Base-by-base conservation (phyloP, 2,329 filamentous ascomycete genomes). In the Grosmannia serpens region DNA sequence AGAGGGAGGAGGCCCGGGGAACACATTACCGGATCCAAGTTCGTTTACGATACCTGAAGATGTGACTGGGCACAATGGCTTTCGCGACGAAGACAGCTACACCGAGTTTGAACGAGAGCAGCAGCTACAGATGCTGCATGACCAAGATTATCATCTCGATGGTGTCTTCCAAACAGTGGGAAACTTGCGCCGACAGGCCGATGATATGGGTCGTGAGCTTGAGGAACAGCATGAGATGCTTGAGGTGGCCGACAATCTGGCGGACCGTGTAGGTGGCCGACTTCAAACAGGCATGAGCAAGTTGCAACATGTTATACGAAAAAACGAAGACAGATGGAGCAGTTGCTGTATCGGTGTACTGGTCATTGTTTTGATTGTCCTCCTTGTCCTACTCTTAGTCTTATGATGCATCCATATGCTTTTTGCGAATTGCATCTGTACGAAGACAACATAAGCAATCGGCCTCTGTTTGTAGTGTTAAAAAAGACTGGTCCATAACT, bases 161-260 rank as follows among this genome's bases (percentile, higher is more conserved):
- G 89, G 88, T 20, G 92, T 99, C 53, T 96, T 95, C 69, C 83
- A 86, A 64, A 97, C 92, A 1, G 94, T 99, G 27, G 92, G 91
- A 2, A 96, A 91, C 69, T 74, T 99, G 68, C 79, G 92, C 58
- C 80, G 87, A 68, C 94, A 97, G 77, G 95, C 94, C 1, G 86
- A 95, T 72, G 89, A 91, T 65, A 99, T 99, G 92, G 92, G 94
- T 1, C 79, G 92, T 59, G 94, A 99, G 75, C 77, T 99, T 52
- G 95, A 96, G 73, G 94, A 99, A 75, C 94, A 99, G 77, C 81
- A 81, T 26, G 89, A 91, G 71, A 87, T 97, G 81, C 78, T 99
- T 59, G 86, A 94, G 62, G 85, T 88, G 56, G 87, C 95, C 47
- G 92, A 97, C 72, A 81, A 79, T 33, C 77, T 95, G 59, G 90